Evolutionary conservation across 352 stramenopile genomes (phyloP).

Genomic region (Phytophthora pinifolia): DNA sequence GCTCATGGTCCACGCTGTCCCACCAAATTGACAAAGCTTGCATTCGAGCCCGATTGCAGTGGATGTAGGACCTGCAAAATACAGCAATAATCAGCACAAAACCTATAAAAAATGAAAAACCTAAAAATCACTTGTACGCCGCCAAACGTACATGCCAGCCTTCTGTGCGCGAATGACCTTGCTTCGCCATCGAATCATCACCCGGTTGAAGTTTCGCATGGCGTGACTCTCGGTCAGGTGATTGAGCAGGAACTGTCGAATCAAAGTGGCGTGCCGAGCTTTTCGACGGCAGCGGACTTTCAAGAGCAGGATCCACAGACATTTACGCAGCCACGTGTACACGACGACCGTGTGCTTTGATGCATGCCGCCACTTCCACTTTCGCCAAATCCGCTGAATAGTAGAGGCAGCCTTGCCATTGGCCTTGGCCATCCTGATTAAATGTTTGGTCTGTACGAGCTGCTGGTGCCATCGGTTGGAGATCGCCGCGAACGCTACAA

Average conservation of each 20-base stretch:
- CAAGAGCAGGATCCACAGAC: slow-evolving; percentile 71
- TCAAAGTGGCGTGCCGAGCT: slow-evolving; percentile 29
- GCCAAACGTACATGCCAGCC: slow-evolving; percentile 31
- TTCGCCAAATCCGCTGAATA: slow-evolving; percentile 65
- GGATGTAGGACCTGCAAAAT: slow-evolving; percentile 38
- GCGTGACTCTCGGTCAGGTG: slow-evolving; percentile 55
- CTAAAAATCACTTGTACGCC: no score
- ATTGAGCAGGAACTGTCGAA: slow-evolving; percentile 65
- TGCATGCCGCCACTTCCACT: slow-evolving; percentile 61
- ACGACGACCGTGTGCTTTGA: slow-evolving; percentile 64
- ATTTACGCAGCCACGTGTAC: slow-evolving; percentile 71
- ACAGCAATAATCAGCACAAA: background rate
- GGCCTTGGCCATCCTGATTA: slow-evolving; percentile 30
- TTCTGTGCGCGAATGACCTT: slow-evolving; percentile 77
- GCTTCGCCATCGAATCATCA: slow-evolving; percentile 72
- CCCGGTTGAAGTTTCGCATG: slow-evolving; percentile 69
- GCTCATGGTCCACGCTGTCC: slow-evolving; percentile 66
- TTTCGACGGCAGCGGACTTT: slow-evolving; percentile 46
- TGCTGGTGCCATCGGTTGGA: slow-evolving; percentile 36
- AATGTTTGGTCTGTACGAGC: slow-evolving; percentile 38
- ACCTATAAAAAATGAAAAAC: background rate
- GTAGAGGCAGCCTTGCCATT: slow-evolving; percentile 40
- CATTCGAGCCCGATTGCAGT: slow-evolving; percentile 57
- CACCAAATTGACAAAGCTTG: slow-evolving; percentile 59
- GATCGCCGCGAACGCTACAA: slow-evolving; percentile 39